These are phyloP conservation scores for Cutaneotrichosporon cutaneum DNA, from an alignment of 1,284 basidiomycete species.

Conservation along the genomic window DNA sequence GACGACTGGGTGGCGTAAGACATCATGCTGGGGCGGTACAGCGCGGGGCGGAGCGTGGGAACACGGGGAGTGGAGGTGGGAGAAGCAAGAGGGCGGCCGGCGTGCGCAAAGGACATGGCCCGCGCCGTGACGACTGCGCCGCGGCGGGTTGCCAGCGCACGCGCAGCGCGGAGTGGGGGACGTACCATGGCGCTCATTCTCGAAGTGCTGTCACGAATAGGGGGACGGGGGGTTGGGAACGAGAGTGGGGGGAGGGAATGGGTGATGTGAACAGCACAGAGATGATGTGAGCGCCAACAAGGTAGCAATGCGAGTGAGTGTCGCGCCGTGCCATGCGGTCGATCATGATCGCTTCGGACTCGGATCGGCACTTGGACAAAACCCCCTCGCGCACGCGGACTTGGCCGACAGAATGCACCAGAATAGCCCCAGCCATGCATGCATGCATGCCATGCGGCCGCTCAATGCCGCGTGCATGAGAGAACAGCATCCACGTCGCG, in stretches of 20 bases:
- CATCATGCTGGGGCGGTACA: not conserved
- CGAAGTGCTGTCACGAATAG: not conserved
- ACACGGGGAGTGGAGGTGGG: not conserved
- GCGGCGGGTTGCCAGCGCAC: not conserved
- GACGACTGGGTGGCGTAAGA: conserved; percentile 16
- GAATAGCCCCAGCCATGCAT: not conserved
- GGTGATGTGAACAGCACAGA: conserved; percentile 2
- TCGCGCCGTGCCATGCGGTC: not conserved
- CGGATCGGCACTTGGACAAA: not conserved
- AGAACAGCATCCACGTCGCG: no score
- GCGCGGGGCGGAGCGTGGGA: not conserved
- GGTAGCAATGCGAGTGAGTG: not conserved
- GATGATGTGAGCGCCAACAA: not conserved
- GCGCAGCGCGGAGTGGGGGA: not conserved
- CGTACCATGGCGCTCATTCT: conserved; percentile 7
- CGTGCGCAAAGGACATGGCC: not conserved
- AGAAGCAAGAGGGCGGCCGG: not conserved
- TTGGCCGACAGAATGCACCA: not conserved
- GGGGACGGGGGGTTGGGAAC: no score
- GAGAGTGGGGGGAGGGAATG: not conserved
- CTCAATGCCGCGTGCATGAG: no score
- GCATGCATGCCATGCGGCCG: no score
- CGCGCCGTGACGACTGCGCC: not conserved
- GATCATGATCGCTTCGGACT: not conserved
- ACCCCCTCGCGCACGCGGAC: not conserved